Conservation (phyloP, 2,329 filamentous ascomycete genomes). For the Cryoendolithus antarcticus region DNA sequence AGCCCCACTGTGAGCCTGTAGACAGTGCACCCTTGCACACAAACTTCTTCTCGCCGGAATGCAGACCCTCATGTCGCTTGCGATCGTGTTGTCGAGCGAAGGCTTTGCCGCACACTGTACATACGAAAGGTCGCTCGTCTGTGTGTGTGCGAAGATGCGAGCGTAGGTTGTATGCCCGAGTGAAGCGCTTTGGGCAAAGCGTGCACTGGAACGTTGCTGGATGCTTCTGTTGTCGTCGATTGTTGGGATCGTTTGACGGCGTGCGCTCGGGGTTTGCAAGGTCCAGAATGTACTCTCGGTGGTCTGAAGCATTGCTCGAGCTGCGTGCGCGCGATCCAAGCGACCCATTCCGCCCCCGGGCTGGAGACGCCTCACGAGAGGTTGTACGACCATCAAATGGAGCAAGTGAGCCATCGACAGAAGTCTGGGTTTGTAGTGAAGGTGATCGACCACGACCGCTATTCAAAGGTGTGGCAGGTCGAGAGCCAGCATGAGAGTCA, state of each 20-base stretch:
- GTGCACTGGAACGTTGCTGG: conserved; percentile 93
- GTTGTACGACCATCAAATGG: conserved; percentile 28
- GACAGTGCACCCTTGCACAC: conserved; percentile 89
- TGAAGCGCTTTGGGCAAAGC: conserved; percentile 90
- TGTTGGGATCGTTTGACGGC: conserved; percentile 45
- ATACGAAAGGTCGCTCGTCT: conserved; percentile 93
- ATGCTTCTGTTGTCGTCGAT: conserved; percentile 89
- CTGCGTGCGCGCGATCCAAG: conserved; percentile 33
- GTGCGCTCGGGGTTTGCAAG: conserved; percentile 81
- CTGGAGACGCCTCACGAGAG: conserved; percentile 37
- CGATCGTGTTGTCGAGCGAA: conserved; percentile 96
- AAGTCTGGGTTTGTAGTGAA: conserved; percentile 18
- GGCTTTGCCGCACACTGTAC: conserved; percentile 90
- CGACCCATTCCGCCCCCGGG: conserved; percentile 22
- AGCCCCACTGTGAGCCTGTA: conserved; percentile 76
- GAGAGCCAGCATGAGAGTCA: conserved; percentile 43
- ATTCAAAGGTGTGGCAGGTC: conserved; percentile 30
- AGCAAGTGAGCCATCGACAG: conserved; percentile 21
- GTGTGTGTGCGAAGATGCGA: conserved; percentile 94
- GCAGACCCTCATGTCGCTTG: conserved; percentile 90
- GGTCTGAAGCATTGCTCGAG: conserved; percentile 40
- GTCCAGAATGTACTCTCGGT: conserved; percentile 72
- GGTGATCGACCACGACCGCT: conserved; percentile 23
- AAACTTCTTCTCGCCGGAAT: conserved; percentile 97
- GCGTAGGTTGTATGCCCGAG: conserved; percentile 87